These are phyloP conservation scores for Sugiyamaella pinicola DNA, from an alignment of 1,139 yeast species.

Conservation along the genomic window DNA sequence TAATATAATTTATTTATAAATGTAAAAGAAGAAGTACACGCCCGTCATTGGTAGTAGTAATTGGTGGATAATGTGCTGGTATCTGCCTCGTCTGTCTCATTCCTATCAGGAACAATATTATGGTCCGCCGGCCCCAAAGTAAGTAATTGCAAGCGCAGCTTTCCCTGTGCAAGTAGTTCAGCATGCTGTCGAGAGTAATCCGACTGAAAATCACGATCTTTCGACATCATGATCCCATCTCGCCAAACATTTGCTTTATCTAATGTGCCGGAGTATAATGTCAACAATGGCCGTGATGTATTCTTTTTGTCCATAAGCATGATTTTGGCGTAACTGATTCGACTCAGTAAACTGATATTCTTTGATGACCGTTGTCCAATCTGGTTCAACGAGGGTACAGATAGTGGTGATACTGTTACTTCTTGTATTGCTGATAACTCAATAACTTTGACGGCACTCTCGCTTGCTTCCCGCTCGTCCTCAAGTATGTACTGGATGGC, in stretches of 20 bases:
- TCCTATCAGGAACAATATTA: constrained; percentile 3
- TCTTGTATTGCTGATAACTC: constrained; percentile 5
- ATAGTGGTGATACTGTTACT: not conserved
- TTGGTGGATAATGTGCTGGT: constrained; percentile 31
- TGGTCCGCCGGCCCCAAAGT: constrained; percentile 49
- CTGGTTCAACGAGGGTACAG: not conserved
- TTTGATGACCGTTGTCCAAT: not conserved
- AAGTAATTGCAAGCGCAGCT: constrained; percentile 67
- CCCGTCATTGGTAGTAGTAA: constrained; percentile 35
- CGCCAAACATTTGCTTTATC: constrained; percentile 75
- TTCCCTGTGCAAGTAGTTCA: constrained; percentile 56
- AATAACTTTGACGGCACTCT: not conserved
- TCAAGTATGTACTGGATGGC: constrained; percentile 54
- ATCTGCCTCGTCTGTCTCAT: constrained; percentile 15
- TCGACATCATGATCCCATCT: constrained; percentile 73
- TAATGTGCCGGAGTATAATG: constrained; percentile 70
- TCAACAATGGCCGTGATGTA: constrained; percentile 41
- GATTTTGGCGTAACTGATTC: constrained; percentile 37
- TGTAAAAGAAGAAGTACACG: not conserved
- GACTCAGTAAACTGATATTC: constrained; percentile 17
- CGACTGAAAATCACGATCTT: constrained; percentile 50
- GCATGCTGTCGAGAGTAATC: constrained; percentile 62
- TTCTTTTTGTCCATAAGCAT: constrained; percentile 28
- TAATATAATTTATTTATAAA: constrained; percentile 11
- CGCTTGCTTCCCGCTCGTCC: not conserved